Evolutionary conservation across 2,329 filamentous ascomycete species (phyloP).

Genomic region (Helminthosporium solani): DNA sequence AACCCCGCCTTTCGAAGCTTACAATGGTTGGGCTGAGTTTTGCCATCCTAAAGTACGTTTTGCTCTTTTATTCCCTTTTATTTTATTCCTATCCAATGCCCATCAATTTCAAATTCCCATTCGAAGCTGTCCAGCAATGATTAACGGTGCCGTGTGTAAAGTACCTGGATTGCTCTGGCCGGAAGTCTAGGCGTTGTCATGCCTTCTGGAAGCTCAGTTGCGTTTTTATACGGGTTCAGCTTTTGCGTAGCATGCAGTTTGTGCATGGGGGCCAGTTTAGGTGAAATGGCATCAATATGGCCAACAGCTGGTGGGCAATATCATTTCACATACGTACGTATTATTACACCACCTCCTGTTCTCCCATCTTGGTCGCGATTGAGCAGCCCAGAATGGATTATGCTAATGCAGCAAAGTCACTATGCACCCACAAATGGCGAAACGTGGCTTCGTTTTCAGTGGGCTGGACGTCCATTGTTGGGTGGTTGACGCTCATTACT

Average conservation of each 20-base stretch:
- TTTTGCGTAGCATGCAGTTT: slow-evolving; percentile 51
- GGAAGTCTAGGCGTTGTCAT: slow-evolving; percentile 45
- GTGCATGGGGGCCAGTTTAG: slow-evolving; percentile 46
- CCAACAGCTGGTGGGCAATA: slow-evolving; percentile 51
- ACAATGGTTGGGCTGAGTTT: slow-evolving; percentile 50
- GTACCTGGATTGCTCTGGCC: slow-evolving; percentile 46
- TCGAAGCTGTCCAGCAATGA: too few relatives aligned
- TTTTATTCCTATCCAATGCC: not conserved
- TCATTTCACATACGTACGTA: not conserved
- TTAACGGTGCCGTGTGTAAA: too few relatives aligned
- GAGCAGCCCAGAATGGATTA: too few relatives aligned
- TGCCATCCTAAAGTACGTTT: slow-evolving; percentile 46
- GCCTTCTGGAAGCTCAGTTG: slow-evolving; percentile 42
- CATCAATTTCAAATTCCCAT: too few relatives aligned
- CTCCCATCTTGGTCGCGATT: too few relatives aligned
- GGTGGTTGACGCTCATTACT: slow-evolving; percentile 50
- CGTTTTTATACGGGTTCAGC: slow-evolving; percentile 50
- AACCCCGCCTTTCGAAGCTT: slow-evolving; percentile 43
- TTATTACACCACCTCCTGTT: too few relatives aligned
- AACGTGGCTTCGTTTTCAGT: slow-evolving; percentile 47
- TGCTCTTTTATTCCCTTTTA: not conserved
- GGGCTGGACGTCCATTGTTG: slow-evolving; percentile 50
- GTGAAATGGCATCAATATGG: slow-evolving; percentile 49
- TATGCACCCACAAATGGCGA: slow-evolving; percentile 45
- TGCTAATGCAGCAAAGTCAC: slow-evolving; percentile 48